phyloP scores from a whole-genome alignment of 2,329 filamentous ascomycete species.

The Aureobasidium sp. region DNA sequence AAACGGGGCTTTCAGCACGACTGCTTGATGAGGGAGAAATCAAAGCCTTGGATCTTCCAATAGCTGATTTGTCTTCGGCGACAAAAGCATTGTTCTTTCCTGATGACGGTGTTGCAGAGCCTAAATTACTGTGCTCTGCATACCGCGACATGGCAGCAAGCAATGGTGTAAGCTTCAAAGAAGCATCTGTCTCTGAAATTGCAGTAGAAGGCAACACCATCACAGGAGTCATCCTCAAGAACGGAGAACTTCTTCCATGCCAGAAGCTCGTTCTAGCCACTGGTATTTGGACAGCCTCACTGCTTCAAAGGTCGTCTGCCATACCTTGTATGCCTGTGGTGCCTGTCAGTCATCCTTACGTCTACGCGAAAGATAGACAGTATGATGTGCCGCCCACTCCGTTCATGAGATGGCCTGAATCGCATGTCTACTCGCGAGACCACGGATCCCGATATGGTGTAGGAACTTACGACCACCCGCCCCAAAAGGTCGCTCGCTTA shows the following conservation, averaged over 20 bases:
- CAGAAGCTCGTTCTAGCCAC: conserved; percentile 6
- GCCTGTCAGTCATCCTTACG: conserved; percentile 30
- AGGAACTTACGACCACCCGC: conserved; percentile 26
- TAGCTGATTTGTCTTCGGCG: neutral
- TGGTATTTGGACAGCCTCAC: conserved; percentile 24
- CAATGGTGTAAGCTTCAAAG: neutral
- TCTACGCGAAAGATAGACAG: conserved; percentile 18
- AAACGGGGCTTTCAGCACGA: neutral
- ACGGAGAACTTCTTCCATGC: neutral
- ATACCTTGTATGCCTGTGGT: conserved; percentile 24
- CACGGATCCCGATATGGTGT: conserved; percentile 26
- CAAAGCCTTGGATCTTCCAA: neutral
- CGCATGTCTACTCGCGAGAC: conserved; percentile 28
- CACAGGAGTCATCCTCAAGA: neutral
- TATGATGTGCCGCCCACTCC: conserved; percentile 13
- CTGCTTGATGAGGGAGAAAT: neutral
- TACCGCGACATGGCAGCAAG: neutral
- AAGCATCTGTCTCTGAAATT: neutral
- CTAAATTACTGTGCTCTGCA: neutral
- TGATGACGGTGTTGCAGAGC: conserved; percentile 12
- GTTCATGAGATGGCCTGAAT: conserved; percentile 29
- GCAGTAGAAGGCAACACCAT: neutral
- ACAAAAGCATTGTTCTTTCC: conserved; percentile 7
- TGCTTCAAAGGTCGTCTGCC: neutral
- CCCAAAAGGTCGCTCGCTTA: conserved; percentile 17